Evolutionary conservation across 176 grass and related monocot species (phyloP), one percentile per base, ranked within the genome.

Genomic region (Melocanna baccifera): DNA sequence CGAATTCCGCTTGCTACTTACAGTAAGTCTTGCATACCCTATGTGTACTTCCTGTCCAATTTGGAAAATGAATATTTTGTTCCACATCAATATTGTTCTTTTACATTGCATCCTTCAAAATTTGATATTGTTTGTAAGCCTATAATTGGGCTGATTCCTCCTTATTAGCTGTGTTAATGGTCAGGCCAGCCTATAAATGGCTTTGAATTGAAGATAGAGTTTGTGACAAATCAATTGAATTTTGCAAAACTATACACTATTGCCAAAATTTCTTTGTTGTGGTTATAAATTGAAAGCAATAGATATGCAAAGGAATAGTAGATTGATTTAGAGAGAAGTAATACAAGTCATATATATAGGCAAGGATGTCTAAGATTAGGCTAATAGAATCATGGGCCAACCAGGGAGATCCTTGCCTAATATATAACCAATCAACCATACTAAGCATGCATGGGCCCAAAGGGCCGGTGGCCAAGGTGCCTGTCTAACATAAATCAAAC

Each of bases 1-100:
- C 47, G 84, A 89, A 67, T 94, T 94, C 40, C 83, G 87, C 30
- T 76, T 94, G 78, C 89, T 94, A 57, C 89, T 94, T 32, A 94
- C 92, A 12, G 92, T 94, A 91, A 81, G 89, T 87, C 5, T 39
- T 79, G 3, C 20, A 10, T 66, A 57, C 51, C 23, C 36, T 71
- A 36, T 4, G 19, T 45, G 45, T 41, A 53, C 7, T 28, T 46
- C 40, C 40, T 41, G 5, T 57, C 50, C 6, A 76, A 30, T 74
- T 50, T 58, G 18, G 30, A 15, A 69, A 37, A 15, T 47, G n/a
- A 48, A 22, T 69, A 28, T 9, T 29, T 29, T 62, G 22, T 77
- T 9, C 13, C 59, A 13, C n/a, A 5, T 15, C 40, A 34, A n/a
- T 67, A 25, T 23, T 65, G 4, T 65, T 73, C 1, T 80, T 86